phyloP scores from a whole-genome alignment of 768 basidiomycete species.

The Hericium alpestre region DNA sequence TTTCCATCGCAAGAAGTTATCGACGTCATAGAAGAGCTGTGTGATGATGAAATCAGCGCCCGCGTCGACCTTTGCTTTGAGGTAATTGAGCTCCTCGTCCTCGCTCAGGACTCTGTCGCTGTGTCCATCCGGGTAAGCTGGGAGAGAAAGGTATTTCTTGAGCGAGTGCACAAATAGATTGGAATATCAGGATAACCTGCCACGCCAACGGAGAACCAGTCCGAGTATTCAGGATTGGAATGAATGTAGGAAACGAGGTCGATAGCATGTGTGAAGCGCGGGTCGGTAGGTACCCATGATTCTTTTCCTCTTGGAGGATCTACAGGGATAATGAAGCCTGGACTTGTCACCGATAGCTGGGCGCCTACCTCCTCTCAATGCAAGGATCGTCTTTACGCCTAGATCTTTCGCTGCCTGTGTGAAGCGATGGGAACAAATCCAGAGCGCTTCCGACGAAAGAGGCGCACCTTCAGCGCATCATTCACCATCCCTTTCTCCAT shows the following conservation, averaged over 20 bases:
- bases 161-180: not conserved
- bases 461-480: conserved; percentile 65
- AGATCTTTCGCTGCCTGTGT: conserved; percentile 65
- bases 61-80: conserved; percentile 84
- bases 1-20: conserved; percentile 75
- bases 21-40: conserved; percentile 94
- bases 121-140: conserved; percentile 89
- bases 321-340: conserved; percentile 18
- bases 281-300: conserved; percentile 81
- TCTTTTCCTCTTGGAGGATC: conserved; percentile 93
- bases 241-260: conserved; percentile 93
- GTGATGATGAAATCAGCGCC: conserved; percentile 96
- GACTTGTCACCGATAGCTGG: not conserved
- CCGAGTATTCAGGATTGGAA: conserved; percentile 60
- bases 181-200: conserved; percentile 46
- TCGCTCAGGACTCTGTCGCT: conserved; percentile 48
- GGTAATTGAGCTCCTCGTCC: conserved; percentile 52
- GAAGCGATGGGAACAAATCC: not conserved
- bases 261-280: conserved; percentile 70
- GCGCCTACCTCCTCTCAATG: conserved; percentile 75
- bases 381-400: conserved; percentile 84
- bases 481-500: conserved; percentile 87
- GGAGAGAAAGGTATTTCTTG: conserved; percentile 1
- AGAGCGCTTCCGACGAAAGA: conserved; percentile 4
- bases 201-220: conserved; percentile 89